Percentiles rank a stretch among this genome's conserved stretches.
Conservation (phyloP, 495 filamentous ascomycete genomes). For the Penicillium malachiteum region DNA sequence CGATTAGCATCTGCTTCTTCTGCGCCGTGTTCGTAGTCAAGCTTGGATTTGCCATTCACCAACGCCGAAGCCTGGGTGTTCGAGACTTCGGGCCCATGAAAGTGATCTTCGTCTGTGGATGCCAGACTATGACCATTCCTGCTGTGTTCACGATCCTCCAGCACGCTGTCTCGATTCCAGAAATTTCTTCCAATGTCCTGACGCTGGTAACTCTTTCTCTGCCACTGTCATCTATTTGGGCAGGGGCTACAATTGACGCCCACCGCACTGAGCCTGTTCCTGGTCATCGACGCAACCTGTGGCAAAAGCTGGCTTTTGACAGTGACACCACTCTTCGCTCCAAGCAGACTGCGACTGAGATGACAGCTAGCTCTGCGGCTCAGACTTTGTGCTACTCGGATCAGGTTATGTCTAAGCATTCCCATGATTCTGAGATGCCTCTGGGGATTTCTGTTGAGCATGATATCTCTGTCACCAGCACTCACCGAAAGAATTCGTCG, state of each 20-base stretch:
- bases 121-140: slow-evolving; percentile 78
- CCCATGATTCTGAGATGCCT: slow-evolving; percentile 15
- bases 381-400: slow-evolving; percentile 34
- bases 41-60: slow-evolving; percentile 59
- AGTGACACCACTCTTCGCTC: slow-evolving; percentile 18
- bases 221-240: slow-evolving; percentile 82
- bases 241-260: slow-evolving; percentile 43
- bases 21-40: slow-evolving; percentile 70
- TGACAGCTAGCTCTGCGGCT: slow-evolving; percentile 16
- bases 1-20: slow-evolving; percentile 72
- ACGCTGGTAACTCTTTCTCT: slow-evolving; percentile 72
- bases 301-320: slow-evolving; percentile 22
- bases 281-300: slow-evolving; percentile 26
- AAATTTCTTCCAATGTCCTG: slow-evolving; percentile 58
- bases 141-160: slow-evolving; percentile 71
- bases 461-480: slow-evolving; percentile 30
- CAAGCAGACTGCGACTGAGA: slow-evolving; percentile 12
- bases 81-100: slow-evolving; percentile 65
- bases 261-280: slow-evolving; percentile 7
- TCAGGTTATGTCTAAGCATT: slow-evolving; percentile 10
- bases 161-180: slow-evolving; percentile 53
- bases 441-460: slow-evolving; percentile 36
- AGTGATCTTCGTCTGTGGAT: slow-evolving; percentile 72
- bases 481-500: not conserved
- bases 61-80: slow-evolving; percentile 57